These are phyloP conservation scores for Kalmanozyma brasiliensis DNA, from an alignment of 1,284 basidiomycete species.

Conservation along the genomic window DNA sequence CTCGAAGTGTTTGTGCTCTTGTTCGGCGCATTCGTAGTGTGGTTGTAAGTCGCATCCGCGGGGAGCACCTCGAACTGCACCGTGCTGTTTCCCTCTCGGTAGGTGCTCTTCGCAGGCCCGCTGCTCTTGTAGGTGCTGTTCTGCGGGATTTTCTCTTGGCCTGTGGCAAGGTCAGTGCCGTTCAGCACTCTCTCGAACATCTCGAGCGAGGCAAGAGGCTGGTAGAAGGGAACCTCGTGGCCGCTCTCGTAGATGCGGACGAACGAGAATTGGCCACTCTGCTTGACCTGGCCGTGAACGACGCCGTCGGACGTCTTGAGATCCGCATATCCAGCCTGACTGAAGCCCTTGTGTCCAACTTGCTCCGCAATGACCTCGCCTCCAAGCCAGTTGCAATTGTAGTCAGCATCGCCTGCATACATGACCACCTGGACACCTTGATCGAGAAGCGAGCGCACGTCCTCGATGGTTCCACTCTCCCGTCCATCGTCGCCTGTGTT, in stretches of 20 bases:
- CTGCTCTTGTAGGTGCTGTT: slow-evolving; percentile 26
- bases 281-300: slow-evolving; percentile 45
- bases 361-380: slow-evolving; percentile 40
- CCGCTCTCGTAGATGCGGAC: slow-evolving; percentile 53
- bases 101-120: slow-evolving; percentile 34
- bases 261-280: slow-evolving; percentile 51
- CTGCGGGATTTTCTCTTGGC: slow-evolving; percentile 15
- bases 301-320: slow-evolving; percentile 28
- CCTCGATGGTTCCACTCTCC: slow-evolving; percentile 38
- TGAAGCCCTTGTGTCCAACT: slow-evolving; percentile 35
- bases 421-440: slow-evolving; percentile 48
- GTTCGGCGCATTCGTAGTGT: slow-evolving; percentile 36
- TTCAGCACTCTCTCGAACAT: slow-evolving; percentile 46
- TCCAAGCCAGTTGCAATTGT: slow-evolving; percentile 58
- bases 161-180: slow-evolving; percentile 47
- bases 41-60: slow-evolving; percentile 36
- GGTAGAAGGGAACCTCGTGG: slow-evolving; percentile 59
- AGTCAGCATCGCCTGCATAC: slow-evolving; percentile 56
- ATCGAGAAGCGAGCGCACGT: slow-evolving; percentile 41
- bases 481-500: slow-evolving; percentile 51
- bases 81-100: slow-evolving; percentile 41
- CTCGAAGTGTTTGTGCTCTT: slow-evolving; percentile 5
- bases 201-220: slow-evolving; percentile 45
- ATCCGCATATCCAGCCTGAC: slow-evolving; percentile 42
- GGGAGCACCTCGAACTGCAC: slow-evolving; percentile 37